These are phyloP conservation scores for Mortierella sp. DNA, from an alignment of 371 early-diverging fungal genomes.

Conservation along the genomic window DNA sequence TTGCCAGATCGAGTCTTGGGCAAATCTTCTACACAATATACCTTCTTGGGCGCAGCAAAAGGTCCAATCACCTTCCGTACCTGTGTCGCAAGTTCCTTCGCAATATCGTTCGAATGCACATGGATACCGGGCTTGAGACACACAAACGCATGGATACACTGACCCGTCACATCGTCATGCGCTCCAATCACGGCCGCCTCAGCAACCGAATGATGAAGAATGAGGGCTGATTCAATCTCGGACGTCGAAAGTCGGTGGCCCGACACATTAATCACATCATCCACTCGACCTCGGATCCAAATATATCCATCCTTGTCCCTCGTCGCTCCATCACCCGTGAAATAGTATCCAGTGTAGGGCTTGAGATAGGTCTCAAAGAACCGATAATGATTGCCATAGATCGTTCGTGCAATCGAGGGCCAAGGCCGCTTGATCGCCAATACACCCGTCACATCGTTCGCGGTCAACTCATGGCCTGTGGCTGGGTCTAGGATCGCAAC, in stretches of 20 bases:
- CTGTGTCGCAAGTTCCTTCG: constrained; percentile 74
- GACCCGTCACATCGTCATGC: constrained; percentile 94
- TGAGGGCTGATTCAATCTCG: constrained; percentile 94
- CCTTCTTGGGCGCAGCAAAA: constrained; percentile 92
- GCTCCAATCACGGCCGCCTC: constrained; percentile 97
- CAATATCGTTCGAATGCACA: constrained; percentile 59
- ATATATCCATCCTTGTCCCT: constrained; percentile 94
- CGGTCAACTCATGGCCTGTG: constrained; percentile 77
- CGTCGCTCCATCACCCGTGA: constrained; percentile 91
- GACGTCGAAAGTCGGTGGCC: constrained; percentile 98
- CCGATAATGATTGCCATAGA: constrained; percentile 91
- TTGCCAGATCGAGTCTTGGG: constrained; percentile 99
- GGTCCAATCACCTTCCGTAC: constrained; percentile 94
- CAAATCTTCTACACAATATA: constrained; percentile 87
- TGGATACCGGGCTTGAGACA: constrained; percentile 70
- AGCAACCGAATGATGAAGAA: constrained; percentile 83
- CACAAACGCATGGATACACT: constrained; percentile 79
- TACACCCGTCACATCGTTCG: constrained; percentile 91
- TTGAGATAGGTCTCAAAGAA: constrained; percentile 92
- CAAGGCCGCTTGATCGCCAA: constrained; percentile 90
- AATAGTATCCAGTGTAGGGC: constrained; percentile 88
- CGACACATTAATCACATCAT: constrained; percentile 98
- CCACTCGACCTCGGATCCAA: constrained; percentile 95
- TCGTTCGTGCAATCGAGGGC: constrained; percentile 96
- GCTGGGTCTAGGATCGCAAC: constrained; percentile 85